Base-by-base conservation (phyloP, 352 stramenopile genomes). In the Globisporangium nagaii region DNA sequence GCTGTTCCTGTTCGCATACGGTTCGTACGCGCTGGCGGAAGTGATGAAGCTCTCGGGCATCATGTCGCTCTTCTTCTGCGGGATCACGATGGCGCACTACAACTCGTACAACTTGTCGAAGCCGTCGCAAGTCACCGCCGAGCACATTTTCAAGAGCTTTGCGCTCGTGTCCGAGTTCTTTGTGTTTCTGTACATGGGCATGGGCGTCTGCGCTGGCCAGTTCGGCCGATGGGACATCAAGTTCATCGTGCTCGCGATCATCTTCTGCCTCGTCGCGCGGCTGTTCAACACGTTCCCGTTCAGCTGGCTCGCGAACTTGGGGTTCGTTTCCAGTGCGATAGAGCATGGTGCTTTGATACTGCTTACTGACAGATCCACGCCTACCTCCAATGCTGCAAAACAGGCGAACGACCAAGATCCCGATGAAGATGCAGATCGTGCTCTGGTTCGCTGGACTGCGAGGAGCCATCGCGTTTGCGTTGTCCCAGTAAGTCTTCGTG, bases 231-330 rank as follows among this genome's bases (percentile, higher is more conserved):
- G 81, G 76, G 77, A 97, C 61, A 44, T 95, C 48, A 77, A 63
- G 17, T 96, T 98, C 63, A 79, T 90, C 10, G 52, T 96, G 5
- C 70, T 96, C 13, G 86, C 84, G 1, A 82, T 97, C 54, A 41
- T 96, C 10, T 95, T 97, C 24, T 88, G 72, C 41, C 66, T 84
- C 31, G 62, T 98, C 70, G 71, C 71, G 86, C 74, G 96, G 10
- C 42, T 96, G 3, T 90, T 96, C 56, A 98, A 98, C 65, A 98
- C 96, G 31, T 98, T 98, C 52, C 95, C 95, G 1, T 84, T 90
- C 47, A 88, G 74, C 44, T 87, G 70, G 68, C 51, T 85, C 4
- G 72, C 73, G 5, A 88, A 84, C 35, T 56, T 85, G 53, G 67
- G 74, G 74, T 80, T 40, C 45, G 60, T 63, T 41, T 34, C 35